Base-by-base conservation (phyloP, 192 early-diverging fungal species). In the Coemansia sp. region DNA sequence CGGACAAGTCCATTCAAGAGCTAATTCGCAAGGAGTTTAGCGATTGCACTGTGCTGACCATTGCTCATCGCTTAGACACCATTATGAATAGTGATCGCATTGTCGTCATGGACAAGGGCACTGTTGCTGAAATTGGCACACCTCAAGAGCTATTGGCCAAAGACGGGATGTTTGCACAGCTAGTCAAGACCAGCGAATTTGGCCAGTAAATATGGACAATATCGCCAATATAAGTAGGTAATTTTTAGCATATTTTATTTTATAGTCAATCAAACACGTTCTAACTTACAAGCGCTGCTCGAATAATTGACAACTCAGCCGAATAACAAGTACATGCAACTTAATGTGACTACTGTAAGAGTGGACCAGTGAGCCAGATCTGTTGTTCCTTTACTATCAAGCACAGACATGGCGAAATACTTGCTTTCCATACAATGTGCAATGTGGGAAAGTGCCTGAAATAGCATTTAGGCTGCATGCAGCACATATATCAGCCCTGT, bases 1-100 rank as follows among this genome's bases (percentile, higher is more conserved):
- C 69, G 0, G 70, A 77, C 44, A 55, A 65, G 29, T 27, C 14
- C 8, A 62, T 77, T 21, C 75, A 77, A 27, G 48, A 46, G 32
- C 51, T 72, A 31, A 84, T 90, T 37, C 78, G 80, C 8, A 76
- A 70, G 7, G 74, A 88, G 53, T 89, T 90, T 70, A 66, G 50
- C 1, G 62, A 82, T 38, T 58, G 62, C 55, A 77, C 75, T 4
- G 80, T 91, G 17, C 63, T 91, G 27, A 88, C 87, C 7, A 91
- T 91, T 66, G 90, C 90, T 1, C 90, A 95, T 75, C 87, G 92
- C 44, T 72, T 91, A 29, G 89, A 91, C 50, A 91, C 90, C 1
- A 80, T 88, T 0, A 73, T 87, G 45, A 80, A 87, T 68, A 89
- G 86, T 60, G 91, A 93, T 59, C 79, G 85, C 55, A 87, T 94